These are phyloP conservation scores for Hapsidospora chrysogenum DNA, from an alignment of 495 filamentous ascomycete species.

Conservation along the genomic window DNA sequence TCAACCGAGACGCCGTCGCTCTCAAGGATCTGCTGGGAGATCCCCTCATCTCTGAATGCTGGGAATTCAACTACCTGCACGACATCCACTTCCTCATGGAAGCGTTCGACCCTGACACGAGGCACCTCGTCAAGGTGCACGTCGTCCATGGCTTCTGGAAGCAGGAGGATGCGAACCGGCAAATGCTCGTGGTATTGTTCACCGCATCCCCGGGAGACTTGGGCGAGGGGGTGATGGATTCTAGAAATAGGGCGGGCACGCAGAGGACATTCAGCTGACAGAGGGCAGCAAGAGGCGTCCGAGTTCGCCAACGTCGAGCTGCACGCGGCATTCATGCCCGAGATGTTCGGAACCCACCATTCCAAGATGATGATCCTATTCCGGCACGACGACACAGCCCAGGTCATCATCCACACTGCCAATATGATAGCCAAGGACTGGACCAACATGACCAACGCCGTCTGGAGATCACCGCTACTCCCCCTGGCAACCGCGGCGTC, in stretches of 20 bases:
- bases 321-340: slow-evolving; percentile 66
- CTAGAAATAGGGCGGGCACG: no score
- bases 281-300: slow-evolving; percentile 30
- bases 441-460: slow-evolving; percentile 72
- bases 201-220: no score
- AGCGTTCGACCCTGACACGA: slow-evolving; percentile 53
- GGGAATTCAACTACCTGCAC: slow-evolving; percentile 82
- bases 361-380: slow-evolving; percentile 73
- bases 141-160: slow-evolving; percentile 85
- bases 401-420: slow-evolving; percentile 76
- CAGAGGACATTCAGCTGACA: slow-evolving; percentile 4
- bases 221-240: no score
- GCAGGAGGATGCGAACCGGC: slow-evolving; percentile 43
- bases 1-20: slow-evolving; percentile 51
- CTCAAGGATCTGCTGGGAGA: slow-evolving; percentile 63
- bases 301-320: slow-evolving; percentile 52
- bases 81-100: slow-evolving; percentile 55
- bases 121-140: slow-evolving; percentile 45
- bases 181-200: slow-evolving; percentile 51
- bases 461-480: slow-evolving; percentile 65
- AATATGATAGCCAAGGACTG: slow-evolving; percentile 82
- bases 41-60: slow-evolving; percentile 69
- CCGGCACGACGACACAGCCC: slow-evolving; percentile 56
- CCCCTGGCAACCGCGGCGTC: slow-evolving; percentile 17
- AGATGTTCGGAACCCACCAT: slow-evolving; percentile 72